A percentile compares a stretch with the other conserved stretches of the same genome.
These are phyloP conservation scores for Durio zibethinus DNA, from an alignment of 345 rosid species.

Conservation along the genomic window DNA sequence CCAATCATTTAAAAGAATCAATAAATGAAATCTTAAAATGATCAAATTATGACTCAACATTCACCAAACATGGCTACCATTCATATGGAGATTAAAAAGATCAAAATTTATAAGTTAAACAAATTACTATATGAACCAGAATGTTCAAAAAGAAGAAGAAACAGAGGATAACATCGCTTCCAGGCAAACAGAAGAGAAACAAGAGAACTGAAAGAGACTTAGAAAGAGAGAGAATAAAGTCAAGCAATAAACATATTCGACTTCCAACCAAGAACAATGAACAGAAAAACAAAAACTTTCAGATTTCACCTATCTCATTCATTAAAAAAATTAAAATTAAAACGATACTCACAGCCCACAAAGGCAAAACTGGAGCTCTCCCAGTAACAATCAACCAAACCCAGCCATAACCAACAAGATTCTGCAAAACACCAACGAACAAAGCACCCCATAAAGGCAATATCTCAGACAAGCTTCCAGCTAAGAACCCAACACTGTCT, in stretches of 20 bases:
- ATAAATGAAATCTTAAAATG: neutral
- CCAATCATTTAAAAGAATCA: neutral
- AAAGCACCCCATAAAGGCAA: conserved; percentile 95
- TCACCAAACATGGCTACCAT: neutral
- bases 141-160: conserved; percentile 10
- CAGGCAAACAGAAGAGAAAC: neutral
- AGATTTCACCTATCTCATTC: neutral
- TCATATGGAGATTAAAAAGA: neutral
- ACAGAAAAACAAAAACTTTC: neutral
- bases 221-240: neutral
- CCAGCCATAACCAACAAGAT: conserved; percentile 89
- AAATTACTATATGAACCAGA: neutral
- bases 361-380: conserved; percentile 65
- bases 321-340: neutral
- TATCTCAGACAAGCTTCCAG: conserved; percentile 81
- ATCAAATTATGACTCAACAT: neutral
- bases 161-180: neutral
- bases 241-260: neutral
- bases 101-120: neutral
- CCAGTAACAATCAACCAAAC: conserved; percentile 91
- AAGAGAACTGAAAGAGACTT: neutral
- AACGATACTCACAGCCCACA: conserved; percentile 85
- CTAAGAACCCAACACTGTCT: conserved; percentile 90
- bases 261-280: conserved; percentile 9
- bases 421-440: conserved; percentile 87